These are phyloP conservation scores for Plantago rigida DNA, from an alignment of 305 asterid genomes.

Conservation along the genomic window DNA sequence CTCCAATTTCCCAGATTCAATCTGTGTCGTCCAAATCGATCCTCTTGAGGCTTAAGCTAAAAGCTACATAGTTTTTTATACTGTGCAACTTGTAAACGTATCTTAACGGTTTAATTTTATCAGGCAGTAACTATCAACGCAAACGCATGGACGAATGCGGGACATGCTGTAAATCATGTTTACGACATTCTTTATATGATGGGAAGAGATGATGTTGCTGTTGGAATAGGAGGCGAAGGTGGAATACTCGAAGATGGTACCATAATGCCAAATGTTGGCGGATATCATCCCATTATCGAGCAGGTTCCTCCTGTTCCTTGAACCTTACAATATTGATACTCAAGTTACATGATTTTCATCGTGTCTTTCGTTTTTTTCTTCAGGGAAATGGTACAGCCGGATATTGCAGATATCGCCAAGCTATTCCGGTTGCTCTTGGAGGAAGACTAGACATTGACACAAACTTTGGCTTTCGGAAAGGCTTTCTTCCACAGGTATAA, in stretches of 20 bases:
- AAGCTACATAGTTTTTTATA: no score
- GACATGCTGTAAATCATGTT: slow-evolving; percentile 73
- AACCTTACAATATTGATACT: background rate
- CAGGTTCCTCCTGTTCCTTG: slow-evolving; percentile 38
- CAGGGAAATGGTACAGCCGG: slow-evolving; percentile 70
- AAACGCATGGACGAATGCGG: slow-evolving; percentile 70
- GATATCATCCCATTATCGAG: slow-evolving; percentile 74
- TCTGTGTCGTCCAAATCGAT: no score
- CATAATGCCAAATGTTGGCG: slow-evolving; percentile 64
- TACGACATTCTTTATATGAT: slow-evolving; percentile 85
- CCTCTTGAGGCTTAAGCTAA: no score
- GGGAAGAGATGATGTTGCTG: slow-evolving; percentile 77
- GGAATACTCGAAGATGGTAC: slow-evolving; percentile 64
- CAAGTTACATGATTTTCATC: background rate
- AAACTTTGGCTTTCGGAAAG: slow-evolving; percentile 58
- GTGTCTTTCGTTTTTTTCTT: slow-evolving; percentile 9
- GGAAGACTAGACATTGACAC: slow-evolving; percentile 65
- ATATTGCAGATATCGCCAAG: slow-evolving; percentile 76
- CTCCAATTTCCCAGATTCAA: no score
- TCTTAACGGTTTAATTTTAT: background rate
- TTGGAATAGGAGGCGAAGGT: slow-evolving; percentile 92
- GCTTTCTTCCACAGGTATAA: slow-evolving; percentile 66
- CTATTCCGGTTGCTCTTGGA: slow-evolving; percentile 63
- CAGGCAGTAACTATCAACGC: slow-evolving; percentile 76
- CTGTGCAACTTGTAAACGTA: no score